phyloP scores from a whole-genome alignment of 2,329 filamentous ascomycete species.

The Fusarium transvaalense region DNA sequence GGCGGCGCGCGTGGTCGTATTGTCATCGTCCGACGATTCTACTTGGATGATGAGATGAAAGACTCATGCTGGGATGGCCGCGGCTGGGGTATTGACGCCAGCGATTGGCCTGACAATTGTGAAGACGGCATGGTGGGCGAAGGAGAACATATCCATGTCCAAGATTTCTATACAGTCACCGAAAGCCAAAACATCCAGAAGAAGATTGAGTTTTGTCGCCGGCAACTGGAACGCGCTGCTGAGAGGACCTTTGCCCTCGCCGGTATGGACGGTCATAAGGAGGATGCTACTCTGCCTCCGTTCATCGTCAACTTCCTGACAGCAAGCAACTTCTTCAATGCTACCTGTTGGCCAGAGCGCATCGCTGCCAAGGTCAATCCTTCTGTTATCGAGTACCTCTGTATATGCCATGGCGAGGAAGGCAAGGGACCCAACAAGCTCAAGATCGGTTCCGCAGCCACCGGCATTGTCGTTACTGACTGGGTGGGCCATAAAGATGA shows the following conservation, averaged over 20 bases:
- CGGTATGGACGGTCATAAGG: constrained; percentile 49
- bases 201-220: constrained; percentile 80
- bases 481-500: constrained; percentile 90
- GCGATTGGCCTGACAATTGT: constrained; percentile 88
- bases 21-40: constrained; percentile 85
- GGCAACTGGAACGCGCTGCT: constrained; percentile 81
- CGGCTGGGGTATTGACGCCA: constrained; percentile 72
- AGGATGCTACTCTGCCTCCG: constrained; percentile 61
- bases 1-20: constrained; percentile 85
- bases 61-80: constrained; percentile 62
- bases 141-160: constrained; percentile 80
- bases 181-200: constrained; percentile 80
- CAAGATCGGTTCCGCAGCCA: constrained; percentile 76
- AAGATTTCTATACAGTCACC: constrained; percentile 93
- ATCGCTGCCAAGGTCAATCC: constrained; percentile 92
- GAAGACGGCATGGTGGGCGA: constrained; percentile 77
- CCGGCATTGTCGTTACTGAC: constrained; percentile 91
- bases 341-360: constrained; percentile 91
- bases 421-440: constrained; percentile 64
- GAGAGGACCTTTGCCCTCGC: constrained; percentile 62
- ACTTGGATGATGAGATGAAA: constrained; percentile 67
- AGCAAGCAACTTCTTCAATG: constrained; percentile 94
- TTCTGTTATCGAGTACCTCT: constrained; percentile 73
- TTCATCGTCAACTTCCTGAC: constrained; percentile 92
- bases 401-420: constrained; percentile 66